Base-by-base conservation (phyloP, 2,329 filamentous ascomycete species). In the Penicillium paneum region DNA sequence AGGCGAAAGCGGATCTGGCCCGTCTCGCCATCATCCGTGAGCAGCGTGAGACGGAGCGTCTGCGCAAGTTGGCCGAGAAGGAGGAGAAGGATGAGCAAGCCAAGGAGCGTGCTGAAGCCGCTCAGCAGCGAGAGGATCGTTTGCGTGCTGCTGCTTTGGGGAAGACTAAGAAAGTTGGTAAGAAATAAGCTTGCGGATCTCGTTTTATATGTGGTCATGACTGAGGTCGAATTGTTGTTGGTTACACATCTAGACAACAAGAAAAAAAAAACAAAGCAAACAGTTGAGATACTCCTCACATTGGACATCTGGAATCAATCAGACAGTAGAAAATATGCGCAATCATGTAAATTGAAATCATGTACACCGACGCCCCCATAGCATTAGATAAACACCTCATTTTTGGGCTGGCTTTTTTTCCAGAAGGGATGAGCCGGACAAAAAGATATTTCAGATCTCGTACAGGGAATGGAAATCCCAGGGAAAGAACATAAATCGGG, bases 1-100 rank as follows among this genome's bases (percentile, higher is more conserved):
- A 97, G 80, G 92, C 93, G 44, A 88, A 90, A 72, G 87, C 90
- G 5, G 94, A 99, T 75, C 70, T 97, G 64, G 93, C 91, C 55
- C 84, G 94, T 52, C 77, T 99, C 67, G 85, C 80, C 72, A 71
- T 93, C 56, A 91, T 99, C 63, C 85, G 87, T 44, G 90, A 96
- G 81, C 88, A 91, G 78, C 84, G 94, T 60, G 92, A 90, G 67
- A 87, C 87, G 19, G 93, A 96, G 68, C 85, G 90, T 49, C 89
- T 86, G 29, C 80, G 91, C 66, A 92, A 93, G 80, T 84, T 90
- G 78, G 93, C 84, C 2, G 84, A 87, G 84, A 83, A 80, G 81
- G 78, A 79, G 53, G 77, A 79, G 62, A 73, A 69, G 55, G 75
- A 74, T 3, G 75, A 73, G 48, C 60, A 69, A 41, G 72, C 74